These are phyloP conservation scores for Amoeboradix gromovi DNA, from an alignment of 371 early-diverging fungal species.

Conservation along the genomic window DNA sequence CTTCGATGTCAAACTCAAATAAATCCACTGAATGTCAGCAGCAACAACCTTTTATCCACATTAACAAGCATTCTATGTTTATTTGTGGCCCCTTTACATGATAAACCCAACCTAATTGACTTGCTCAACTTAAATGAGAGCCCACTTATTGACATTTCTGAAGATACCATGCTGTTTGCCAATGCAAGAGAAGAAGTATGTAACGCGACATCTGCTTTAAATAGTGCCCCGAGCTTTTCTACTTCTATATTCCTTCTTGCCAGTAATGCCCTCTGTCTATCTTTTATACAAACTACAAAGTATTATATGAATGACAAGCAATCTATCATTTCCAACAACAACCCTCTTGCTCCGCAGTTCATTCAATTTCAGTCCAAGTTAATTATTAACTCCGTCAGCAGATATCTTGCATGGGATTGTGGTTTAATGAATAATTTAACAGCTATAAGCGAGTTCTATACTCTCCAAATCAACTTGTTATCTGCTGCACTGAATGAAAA, in stretches of 20 bases:
- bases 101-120: no score
- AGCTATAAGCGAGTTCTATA: slow-evolving; percentile 2
- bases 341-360: slow-evolving; percentile 10
- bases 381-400: background rate
- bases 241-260: slow-evolving; percentile 59
- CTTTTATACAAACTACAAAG: slow-evolving; percentile 33
- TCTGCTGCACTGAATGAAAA: slow-evolving; percentile 19
- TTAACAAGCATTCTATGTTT: slow-evolving; percentile 31
- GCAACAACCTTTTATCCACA: slow-evolving; percentile 49
- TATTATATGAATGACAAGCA: slow-evolving; percentile 31
- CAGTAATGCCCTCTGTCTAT: slow-evolving; percentile 40
- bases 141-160: background rate
- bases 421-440: slow-evolving; percentile 4
- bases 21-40: slow-evolving; percentile 30
- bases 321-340: slow-evolving; percentile 29
- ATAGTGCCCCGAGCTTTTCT: slow-evolving; percentile 35
- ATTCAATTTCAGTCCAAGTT: background rate
- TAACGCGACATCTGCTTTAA: background rate
- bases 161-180: slow-evolving; percentile 5
- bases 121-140: no score
- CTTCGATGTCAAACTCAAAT: slow-evolving; percentile 10
- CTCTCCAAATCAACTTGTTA: slow-evolving; percentile 8
- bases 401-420: slow-evolving; percentile 4
- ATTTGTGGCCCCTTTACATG: slow-evolving; percentile 9
- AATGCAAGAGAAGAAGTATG: background rate